Conservation (phyloP, 805 yeast species). For the Myxozyma geophila region DNA sequence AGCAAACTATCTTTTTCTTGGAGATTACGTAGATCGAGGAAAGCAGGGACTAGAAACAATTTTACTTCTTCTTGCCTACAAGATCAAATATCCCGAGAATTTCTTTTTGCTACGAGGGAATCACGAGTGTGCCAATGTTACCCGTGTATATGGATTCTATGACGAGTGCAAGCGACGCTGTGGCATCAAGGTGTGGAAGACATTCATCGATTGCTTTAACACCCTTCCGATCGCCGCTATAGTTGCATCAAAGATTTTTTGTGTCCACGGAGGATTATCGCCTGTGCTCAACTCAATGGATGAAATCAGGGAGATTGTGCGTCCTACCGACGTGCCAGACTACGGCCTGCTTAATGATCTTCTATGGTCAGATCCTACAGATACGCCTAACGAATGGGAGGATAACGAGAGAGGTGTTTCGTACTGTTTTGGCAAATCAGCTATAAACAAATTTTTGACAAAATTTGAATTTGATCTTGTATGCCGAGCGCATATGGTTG, state of each 20-base stretch:
- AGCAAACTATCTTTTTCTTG: slow-evolving; percentile 87
- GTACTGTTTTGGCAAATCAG: slow-evolving; percentile 77
- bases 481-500: slow-evolving; percentile 88
- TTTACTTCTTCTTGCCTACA: slow-evolving; percentile 82
- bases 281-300: slow-evolving; percentile 76
- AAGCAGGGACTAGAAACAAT: slow-evolving; percentile 95
- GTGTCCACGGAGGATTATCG: slow-evolving; percentile 83
- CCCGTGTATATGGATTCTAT: slow-evolving; percentile 95
- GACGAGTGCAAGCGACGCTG: slow-evolving; percentile 97
- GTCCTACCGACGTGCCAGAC: slow-evolving; percentile 88
- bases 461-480: slow-evolving; percentile 80
- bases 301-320: slow-evolving; percentile 71
- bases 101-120: slow-evolving; percentile 92
- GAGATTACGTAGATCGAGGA: slow-evolving; percentile 98
- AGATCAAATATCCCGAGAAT: slow-evolving; percentile 95
- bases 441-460: slow-evolving; percentile 74
- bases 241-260: slow-evolving; percentile 92
- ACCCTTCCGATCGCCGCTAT: slow-evolving; percentile 94
- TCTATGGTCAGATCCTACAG: slow-evolving; percentile 86
- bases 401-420: slow-evolving; percentile 86
- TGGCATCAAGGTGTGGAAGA: slow-evolving; percentile 90
- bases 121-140: slow-evolving; percentile 96
- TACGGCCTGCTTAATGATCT: slow-evolving; percentile 77
- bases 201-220: slow-evolving; percentile 92
- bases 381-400: slow-evolving; percentile 82